Conservation (phyloP, 1,284 basidiomycete species). For the Irpex lacteus region DNA sequence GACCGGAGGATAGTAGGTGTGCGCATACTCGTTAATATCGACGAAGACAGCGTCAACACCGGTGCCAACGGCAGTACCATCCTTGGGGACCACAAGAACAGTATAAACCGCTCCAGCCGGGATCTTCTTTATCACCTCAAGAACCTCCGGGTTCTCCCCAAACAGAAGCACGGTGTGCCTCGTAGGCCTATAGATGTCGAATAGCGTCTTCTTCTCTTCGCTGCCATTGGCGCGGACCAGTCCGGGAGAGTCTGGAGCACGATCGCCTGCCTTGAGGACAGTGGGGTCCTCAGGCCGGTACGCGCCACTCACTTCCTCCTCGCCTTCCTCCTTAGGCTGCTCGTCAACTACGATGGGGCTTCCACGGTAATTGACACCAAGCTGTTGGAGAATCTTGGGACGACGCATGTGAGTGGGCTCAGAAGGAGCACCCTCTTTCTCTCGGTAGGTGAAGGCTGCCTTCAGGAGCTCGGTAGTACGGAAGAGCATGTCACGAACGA, state of each 20-base stretch:
- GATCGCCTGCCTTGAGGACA: conserved; percentile 22
- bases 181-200: conserved; percentile 21
- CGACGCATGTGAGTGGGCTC: conserved; percentile 9
- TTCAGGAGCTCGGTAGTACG: conserved; percentile 2
- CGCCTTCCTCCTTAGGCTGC: background rate
- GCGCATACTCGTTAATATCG: conserved; percentile 20
- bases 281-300: conserved; percentile 11
- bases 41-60: conserved; percentile 7
- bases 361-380: conserved; percentile 34
- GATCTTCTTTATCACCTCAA: background rate
- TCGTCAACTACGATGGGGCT: conserved; percentile 31
- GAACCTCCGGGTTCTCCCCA: conserved; percentile 6
- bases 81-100: background rate
- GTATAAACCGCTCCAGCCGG: background rate
- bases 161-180: conserved; percentile 29
- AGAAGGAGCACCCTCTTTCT: background rate
- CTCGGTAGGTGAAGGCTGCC: background rate
- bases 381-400: conserved; percentile 21
- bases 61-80: background rate
- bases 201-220: conserved; percentile 19
- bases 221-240: background rate
- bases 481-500: conserved; percentile 24
- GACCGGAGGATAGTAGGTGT: conserved; percentile 16
- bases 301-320: conserved; percentile 14
- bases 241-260: conserved; percentile 24